These are phyloP conservation scores for Pleurotus eryngii DNA, from an alignment of 768 basidiomycete species.

Conservation along the genomic window DNA sequence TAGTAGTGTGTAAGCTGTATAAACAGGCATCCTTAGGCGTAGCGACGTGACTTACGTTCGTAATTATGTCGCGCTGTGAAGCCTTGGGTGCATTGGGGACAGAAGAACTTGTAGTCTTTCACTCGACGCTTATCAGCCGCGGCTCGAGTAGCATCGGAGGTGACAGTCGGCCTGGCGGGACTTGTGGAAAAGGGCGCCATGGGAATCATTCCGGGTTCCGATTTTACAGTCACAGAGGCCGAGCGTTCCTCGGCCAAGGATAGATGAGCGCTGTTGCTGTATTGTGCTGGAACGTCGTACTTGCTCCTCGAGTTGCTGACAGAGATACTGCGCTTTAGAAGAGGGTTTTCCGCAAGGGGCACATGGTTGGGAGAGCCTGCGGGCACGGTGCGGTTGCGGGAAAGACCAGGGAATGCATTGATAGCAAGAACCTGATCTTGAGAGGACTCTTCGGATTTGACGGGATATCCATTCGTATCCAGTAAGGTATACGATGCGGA, in stretches of 20 bases:
- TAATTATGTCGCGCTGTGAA: constrained; percentile 1
- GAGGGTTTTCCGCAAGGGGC: not conserved
- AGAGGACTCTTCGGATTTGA: constrained; percentile 1
- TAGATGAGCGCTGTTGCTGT: not conserved
- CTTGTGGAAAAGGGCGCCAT: not conserved
- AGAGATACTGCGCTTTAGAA: not conserved
- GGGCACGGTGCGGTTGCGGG: constrained; percentile 1
- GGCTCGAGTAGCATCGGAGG: constrained; percentile 4
- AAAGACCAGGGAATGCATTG: not conserved
- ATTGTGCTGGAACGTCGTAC: not conserved
- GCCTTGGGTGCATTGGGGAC: not conserved
- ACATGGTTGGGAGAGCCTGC: not conserved
- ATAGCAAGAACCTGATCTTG: not conserved
- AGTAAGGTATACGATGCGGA: not conserved
- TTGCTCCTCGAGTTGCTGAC: not conserved
- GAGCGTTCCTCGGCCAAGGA: not conserved
- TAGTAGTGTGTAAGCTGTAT: not conserved
- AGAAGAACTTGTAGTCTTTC: constrained; percentile 4
- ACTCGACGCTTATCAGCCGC: not conserved
- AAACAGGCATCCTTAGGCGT: not conserved
- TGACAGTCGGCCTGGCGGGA: not conserved
- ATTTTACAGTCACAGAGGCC: not conserved
- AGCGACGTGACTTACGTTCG: not conserved
- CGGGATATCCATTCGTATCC: not conserved
- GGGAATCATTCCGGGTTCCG: not conserved